Base-by-base conservation (phyloP, 2,329 filamentous ascomycete species). In the Thelonectria discophora region DNA sequence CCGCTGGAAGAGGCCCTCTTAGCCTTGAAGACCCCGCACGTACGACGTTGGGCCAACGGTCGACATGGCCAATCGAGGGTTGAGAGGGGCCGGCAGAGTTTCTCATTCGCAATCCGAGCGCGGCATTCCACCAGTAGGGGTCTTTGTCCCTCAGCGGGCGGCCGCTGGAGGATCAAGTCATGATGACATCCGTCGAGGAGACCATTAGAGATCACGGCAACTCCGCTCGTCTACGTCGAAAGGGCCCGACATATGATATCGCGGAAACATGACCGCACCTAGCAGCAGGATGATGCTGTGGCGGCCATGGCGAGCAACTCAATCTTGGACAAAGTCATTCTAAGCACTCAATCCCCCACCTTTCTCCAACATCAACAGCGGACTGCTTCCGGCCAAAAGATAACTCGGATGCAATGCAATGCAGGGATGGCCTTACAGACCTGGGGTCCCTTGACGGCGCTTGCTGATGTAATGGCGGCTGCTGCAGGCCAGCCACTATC, bases 391-490 rank as follows among this genome's bases (percentile, higher is more conserved):
- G 43, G 45, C 43, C 30, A 37, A 34, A 49, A 43, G 54, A 47
- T 32, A 37, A 32, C 15, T 21, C 43, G n/a, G 17, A 17, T 34
- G 20, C 17, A 51, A 17, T 32, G 32, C 21, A 27, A 18, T 49
- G 59, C 59, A 54, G 59, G 54, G 59, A 37, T 58, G 34, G 43
- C 43, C 43, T 47, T 21, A 47, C 12, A 18, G 17, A 24, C 11
- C 42, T n/a, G 48, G 42, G 24, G 47, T 18, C 30, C 54, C 53
- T 53, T 49, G 48, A 37, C 40, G 45, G 52, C 32, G 58, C 46
- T 43, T 58, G 59, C 54, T 58, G 54, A 62, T 57, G 54, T 51
- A 62, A 62, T 62, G 43, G 55, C 39, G 53, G 54, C 59, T 53
- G 40, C 54, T 62, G 60, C 60, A 62, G 34, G 55, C 46, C 21